phyloP scores from a whole-genome alignment of 1,284 basidiomycete genomes.

The Ceratorhiza oryzae-sativae region DNA sequence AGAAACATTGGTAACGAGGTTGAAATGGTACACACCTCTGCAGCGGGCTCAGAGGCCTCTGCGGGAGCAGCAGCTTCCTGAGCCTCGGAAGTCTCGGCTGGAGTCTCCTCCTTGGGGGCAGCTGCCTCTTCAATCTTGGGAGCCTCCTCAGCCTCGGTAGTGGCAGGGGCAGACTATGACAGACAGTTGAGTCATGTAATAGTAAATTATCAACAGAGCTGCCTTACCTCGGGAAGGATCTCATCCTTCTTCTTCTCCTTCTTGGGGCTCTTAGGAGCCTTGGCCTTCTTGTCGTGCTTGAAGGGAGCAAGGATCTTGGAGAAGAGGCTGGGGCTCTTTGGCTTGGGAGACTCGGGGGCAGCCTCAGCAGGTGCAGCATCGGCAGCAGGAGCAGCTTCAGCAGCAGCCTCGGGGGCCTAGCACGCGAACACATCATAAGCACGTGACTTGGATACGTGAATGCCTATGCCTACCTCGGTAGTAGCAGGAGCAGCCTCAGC shows the following conservation, averaged over 20 bases:
- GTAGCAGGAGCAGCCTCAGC: constrained; percentile 47
- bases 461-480: constrained; percentile 42
- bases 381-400: constrained; percentile 51
- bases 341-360: constrained; percentile 38
- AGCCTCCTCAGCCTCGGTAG: constrained; percentile 44
- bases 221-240: constrained; percentile 27
- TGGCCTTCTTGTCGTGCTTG: constrained; percentile 61
- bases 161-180: constrained; percentile 44
- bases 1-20: neutral
- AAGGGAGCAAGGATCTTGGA: constrained; percentile 76
- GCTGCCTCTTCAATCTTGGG: constrained; percentile 33
- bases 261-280: constrained; percentile 56
- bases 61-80: constrained; percentile 55
- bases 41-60: constrained; percentile 47
- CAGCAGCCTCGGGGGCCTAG: constrained; percentile 40
- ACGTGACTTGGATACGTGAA: constrained; percentile 10
- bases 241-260: constrained; percentile 53
- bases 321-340: constrained; percentile 64
- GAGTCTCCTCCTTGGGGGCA: constrained; percentile 48
- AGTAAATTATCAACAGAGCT: neutral
- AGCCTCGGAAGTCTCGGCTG: constrained; percentile 48
- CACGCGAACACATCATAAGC: constrained; percentile 44
- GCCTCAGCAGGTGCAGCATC: constrained; percentile 41
- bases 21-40: neutral
- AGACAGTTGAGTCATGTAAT: neutral